These are phyloP conservation scores for Arthrobotrys sinensis DNA, from an alignment of 2,329 filamentous ascomycete species.

Conservation along the genomic window DNA sequence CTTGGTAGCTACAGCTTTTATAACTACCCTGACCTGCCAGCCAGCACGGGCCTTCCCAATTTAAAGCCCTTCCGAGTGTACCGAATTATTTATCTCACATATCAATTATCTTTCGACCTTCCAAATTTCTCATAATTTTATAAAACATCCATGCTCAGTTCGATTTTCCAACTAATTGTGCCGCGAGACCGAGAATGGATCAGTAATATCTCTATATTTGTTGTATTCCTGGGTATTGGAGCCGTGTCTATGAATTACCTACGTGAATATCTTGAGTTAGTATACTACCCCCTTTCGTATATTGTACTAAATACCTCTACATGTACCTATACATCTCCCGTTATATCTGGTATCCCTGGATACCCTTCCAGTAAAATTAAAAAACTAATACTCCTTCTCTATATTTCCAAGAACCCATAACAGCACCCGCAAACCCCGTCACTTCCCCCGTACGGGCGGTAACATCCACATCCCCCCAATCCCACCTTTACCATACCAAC, in stretches of 20 bases:
- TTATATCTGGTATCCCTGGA: too few relatives aligned
- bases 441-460: background rate
- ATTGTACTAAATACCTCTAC: too few relatives aligned
- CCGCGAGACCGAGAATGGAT: background rate
- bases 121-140: background rate
- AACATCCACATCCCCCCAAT: background rate
- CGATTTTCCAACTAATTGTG: background rate
- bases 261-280: conserved; percentile 8
- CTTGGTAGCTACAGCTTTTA: too few relatives aligned
- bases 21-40: too few relatives aligned
- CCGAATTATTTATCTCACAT: background rate
- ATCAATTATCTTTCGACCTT: background rate
- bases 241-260: background rate
- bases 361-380: too few relatives aligned
- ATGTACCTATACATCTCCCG: background rate
- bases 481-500: background rate
- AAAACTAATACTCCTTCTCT: too few relatives aligned
- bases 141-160: background rate
- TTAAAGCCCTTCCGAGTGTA: conserved; percentile 6
- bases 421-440: background rate
- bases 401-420: background rate
- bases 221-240: background rate
- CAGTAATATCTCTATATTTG: background rate
- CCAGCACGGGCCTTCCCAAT: background rate
- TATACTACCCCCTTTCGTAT: background rate